These are phyloP conservation scores for Phaeosphaeria sp. DNA, from an alignment of 2,329 filamentous ascomycete species.

Conservation along the genomic window DNA sequence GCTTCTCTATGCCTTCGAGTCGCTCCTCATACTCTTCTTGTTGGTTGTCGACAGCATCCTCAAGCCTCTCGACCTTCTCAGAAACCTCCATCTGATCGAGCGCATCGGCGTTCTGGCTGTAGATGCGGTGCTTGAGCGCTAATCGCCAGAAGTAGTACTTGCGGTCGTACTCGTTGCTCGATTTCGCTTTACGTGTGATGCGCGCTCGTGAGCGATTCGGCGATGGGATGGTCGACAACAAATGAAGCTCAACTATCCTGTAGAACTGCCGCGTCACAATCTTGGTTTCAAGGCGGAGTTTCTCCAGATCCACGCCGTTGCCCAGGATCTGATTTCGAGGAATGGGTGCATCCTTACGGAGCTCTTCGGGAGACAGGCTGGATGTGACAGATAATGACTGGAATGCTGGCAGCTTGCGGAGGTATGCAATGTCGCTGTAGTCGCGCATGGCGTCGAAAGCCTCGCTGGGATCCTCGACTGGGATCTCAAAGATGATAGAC, in stretches of 20 bases:
- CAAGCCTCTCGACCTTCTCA: constrained; percentile 75
- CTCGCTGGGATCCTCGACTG: constrained; percentile 92
- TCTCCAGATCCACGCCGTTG: constrained; percentile 59
- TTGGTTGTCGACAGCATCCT: constrained; percentile 71
- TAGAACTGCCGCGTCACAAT: constrained; percentile 79
- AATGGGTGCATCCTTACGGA: constrained; percentile 61
- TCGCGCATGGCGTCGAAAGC: constrained; percentile 83
- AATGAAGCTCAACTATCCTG: constrained; percentile 77
- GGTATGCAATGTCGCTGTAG: constrained; percentile 72
- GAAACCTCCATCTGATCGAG: constrained; percentile 68
- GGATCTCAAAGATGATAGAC: constrained; percentile 78
- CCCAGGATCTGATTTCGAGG: constrained; percentile 64
- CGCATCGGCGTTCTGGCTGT: constrained; percentile 74
- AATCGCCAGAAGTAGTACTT: constrained; percentile 75
- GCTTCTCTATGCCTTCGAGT: constrained; percentile 57
- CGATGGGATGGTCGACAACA: constrained; percentile 63
- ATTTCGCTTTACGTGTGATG: constrained; percentile 52
- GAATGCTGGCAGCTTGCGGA: constrained; percentile 68
- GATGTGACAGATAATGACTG: constrained; percentile 60
- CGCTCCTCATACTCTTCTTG: constrained; percentile 76
- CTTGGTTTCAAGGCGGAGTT: constrained; percentile 68
- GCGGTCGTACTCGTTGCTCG: constrained; percentile 65
- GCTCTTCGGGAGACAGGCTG: constrained; percentile 56
- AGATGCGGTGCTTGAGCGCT: constrained; percentile 78
- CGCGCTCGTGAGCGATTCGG: constrained; percentile 57